Percentiles rank a stretch among this genome's conserved stretches.
phyloP scores from a whole-genome alignment of 1,284 basidiomycete genomes.

The Ceratobasidium sp. region DNA sequence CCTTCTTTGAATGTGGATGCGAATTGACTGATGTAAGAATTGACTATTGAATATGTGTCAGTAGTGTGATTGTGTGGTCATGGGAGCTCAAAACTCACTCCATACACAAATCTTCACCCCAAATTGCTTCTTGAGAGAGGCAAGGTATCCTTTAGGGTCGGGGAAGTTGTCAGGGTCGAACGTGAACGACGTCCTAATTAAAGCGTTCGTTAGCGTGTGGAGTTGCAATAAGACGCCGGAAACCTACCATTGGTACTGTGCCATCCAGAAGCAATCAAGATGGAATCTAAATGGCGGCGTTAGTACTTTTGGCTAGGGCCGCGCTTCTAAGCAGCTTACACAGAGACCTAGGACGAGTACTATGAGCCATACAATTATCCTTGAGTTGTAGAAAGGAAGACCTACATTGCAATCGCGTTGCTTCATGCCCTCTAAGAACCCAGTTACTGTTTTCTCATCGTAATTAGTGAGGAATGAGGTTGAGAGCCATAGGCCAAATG shows the following conservation, averaged over 20 bases:
- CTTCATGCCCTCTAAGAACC: slow-evolving; percentile 78
- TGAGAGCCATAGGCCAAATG: slow-evolving; percentile 81
- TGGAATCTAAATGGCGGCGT: slow-evolving; percentile 63
- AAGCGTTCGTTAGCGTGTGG: neutral
- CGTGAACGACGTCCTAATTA: slow-evolving; percentile 75
- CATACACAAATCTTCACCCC: slow-evolving; percentile 80
- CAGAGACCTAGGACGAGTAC: slow-evolving; percentile 34
- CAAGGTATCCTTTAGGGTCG: slow-evolving; percentile 74
- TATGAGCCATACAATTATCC: neutral
- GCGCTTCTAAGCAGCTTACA: slow-evolving; percentile 9
- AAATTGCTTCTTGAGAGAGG: slow-evolving; percentile 76
- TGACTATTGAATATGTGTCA: slow-evolving; percentile 61
- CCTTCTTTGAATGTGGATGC: slow-evolving; percentile 79
- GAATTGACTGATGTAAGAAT: slow-evolving; percentile 76
- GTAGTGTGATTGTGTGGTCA: neutral
- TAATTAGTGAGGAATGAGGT: slow-evolving; percentile 78
- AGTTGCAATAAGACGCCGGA: neutral
- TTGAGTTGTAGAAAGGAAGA: neutral
- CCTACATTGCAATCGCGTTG: slow-evolving; percentile 66
- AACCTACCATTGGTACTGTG: slow-evolving; percentile 76
- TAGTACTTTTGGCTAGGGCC: neutral
- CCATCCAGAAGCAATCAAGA: slow-evolving; percentile 86
- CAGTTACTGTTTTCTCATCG: slow-evolving; percentile 73
- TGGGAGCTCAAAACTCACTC: slow-evolving; percentile 63
- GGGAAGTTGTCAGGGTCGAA: slow-evolving; percentile 83